These are phyloP conservation scores for Carex littledalei DNA, from an alignment of 176 grass and related monocot genomes.

Conservation along the genomic window DNA sequence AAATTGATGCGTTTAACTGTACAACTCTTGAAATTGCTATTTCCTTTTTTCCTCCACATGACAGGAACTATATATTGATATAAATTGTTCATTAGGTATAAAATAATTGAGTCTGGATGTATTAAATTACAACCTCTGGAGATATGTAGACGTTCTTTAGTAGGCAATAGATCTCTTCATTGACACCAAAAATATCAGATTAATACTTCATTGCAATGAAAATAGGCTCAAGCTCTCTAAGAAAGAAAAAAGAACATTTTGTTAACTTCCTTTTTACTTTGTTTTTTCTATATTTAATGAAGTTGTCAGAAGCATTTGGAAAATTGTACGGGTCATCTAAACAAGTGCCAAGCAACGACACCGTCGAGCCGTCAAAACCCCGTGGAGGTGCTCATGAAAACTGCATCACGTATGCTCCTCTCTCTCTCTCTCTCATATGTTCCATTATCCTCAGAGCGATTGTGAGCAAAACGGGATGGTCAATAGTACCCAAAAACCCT, in stretches of 20 bases:
- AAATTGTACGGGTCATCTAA: slow-evolving; percentile 93
- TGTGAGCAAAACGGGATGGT: not conserved
- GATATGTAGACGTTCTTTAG: not conserved
- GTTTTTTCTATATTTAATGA: slow-evolving; percentile 23
- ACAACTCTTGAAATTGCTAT: not conserved
- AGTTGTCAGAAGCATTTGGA: slow-evolving; percentile 97
- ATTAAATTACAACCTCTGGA: not conserved
- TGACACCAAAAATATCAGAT: not conserved
- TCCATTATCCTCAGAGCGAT: not conserved
- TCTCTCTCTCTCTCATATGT: not conserved
- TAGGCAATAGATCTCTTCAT: not conserved
- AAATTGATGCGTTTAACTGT: not conserved
- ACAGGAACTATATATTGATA: not conserved
- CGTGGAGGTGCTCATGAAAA: slow-evolving; percentile 89
- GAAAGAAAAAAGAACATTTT: not conserved
- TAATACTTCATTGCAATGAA: not conserved
- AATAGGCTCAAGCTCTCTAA: not conserved
- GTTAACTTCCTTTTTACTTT: not conserved
- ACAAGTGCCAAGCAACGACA: slow-evolving; percentile 56
- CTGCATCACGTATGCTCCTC: slow-evolving; percentile 73
- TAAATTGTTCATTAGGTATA: not conserved
- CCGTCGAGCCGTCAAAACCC: slow-evolving; percentile 64
- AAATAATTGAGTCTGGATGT: not conserved
- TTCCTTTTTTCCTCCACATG: not conserved
- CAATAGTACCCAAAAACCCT: not conserved